Percentiles rank a stretch among this genome's conserved stretches.
These are phyloP conservation scores for Cladosporium austrohemisphaericum DNA, from an alignment of 2,329 filamentous ascomycete species.

Conservation along the genomic window DNA sequence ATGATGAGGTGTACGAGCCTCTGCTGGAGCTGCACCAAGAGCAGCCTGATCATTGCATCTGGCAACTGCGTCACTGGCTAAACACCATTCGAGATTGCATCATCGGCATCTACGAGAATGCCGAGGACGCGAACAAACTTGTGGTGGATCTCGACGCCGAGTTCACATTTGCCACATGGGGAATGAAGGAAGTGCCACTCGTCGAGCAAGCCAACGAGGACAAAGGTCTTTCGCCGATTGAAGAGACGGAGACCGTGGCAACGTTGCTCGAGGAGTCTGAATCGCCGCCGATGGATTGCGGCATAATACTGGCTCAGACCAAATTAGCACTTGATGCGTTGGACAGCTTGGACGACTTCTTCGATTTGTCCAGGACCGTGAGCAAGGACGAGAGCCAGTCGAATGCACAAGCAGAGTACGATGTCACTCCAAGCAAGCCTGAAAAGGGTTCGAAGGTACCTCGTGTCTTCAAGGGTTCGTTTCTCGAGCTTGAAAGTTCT, in stretches of 20 bases:
- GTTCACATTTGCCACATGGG: conserved; percentile 15
- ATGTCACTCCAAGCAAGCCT: conserved; percentile 4
- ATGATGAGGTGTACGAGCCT: conserved; percentile 7
- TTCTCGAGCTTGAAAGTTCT: conserved; percentile 23
- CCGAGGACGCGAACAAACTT: conserved; percentile 13
- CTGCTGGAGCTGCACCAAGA: conserved; percentile 1
- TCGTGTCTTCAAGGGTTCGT: conserved; percentile 27
- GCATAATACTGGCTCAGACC: not conserved
- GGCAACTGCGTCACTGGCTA: not conserved
- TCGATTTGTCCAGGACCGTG: not conserved
- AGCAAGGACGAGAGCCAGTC: not conserved
- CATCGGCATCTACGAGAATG: not conserved
- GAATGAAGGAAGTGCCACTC: not conserved
- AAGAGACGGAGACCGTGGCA: not conserved
- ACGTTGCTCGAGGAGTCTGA: too few relatives aligned
- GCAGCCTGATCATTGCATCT: conserved; percentile 2
- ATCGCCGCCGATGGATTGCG: too few relatives aligned
- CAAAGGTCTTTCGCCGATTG: not conserved
- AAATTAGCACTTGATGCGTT: not conserved
- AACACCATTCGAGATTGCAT: not conserved
- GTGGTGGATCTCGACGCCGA: conserved; percentile 17
- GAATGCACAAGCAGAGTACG: not conserved
- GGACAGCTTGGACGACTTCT: conserved; percentile 1
- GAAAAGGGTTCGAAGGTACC: conserved; percentile 17
- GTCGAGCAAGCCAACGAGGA: not conserved